Percentiles rank a stretch among this genome's conserved stretches.
These are phyloP conservation scores for Aspergillus tubingensis DNA, from an alignment of 2,329 filamentous ascomycete genomes.

Conservation along the genomic window DNA sequence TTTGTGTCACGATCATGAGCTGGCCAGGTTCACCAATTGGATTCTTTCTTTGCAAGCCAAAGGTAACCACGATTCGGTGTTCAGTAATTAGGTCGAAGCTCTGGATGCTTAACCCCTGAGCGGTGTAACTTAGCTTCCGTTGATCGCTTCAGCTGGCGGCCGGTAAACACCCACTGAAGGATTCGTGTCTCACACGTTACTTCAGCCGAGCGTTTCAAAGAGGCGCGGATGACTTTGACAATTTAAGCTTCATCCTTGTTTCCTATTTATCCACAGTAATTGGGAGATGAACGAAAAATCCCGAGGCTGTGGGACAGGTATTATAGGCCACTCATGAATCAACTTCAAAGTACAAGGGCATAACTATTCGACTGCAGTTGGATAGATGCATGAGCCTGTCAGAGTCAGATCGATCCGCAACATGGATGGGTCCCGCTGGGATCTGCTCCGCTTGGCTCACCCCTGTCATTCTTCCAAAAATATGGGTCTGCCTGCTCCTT, in stretches of 20 bases:
- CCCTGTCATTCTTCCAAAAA: background rate
- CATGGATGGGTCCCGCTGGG: background rate
- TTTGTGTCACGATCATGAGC: background rate
- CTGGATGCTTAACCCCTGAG: background rate
- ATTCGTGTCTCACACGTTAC: background rate
- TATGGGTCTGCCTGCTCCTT: background rate
- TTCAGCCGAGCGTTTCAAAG: background rate
- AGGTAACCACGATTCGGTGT: background rate
- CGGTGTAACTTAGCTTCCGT: background rate
- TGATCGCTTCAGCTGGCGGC: background rate
- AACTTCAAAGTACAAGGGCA: background rate
- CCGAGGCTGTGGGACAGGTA: background rate
- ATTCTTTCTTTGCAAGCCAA: background rate
- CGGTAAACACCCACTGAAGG: background rate
- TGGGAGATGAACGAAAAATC: background rate
- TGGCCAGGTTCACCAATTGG: background rate
- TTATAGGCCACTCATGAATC: background rate
- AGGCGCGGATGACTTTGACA: background rate
- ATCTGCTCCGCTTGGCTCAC: background rate
- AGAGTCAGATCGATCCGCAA: background rate
- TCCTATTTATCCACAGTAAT: background rate
- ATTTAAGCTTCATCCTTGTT: background rate
- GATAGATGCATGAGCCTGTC: background rate
- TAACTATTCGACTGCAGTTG: background rate
- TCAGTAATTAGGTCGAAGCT: background rate